Evolutionary conservation across 2,329 filamentous ascomycete genomes (phyloP), one percentile per base, ranked within the genome.

Genomic region (Beauveria caledonica): DNA sequence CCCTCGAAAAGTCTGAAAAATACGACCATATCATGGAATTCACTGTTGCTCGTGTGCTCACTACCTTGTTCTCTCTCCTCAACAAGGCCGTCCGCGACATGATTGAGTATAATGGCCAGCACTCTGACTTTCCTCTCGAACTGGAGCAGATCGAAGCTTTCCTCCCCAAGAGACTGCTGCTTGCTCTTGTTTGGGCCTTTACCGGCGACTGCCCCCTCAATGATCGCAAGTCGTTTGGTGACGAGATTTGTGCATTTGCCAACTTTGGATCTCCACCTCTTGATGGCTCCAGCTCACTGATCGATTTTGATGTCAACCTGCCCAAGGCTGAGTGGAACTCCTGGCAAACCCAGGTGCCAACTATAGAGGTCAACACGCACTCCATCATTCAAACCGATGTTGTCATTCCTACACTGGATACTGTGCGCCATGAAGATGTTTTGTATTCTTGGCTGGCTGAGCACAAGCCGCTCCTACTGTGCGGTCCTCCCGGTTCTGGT

Each of bases 11-110:
- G 71, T 92, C 93, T 4, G 82, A 84, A 67, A 82, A 83, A 64
- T 95, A 90, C 77, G 90, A 88, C 64, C 94, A 99, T 73, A 99
- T 99, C 71, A 99, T 99, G 94, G 91, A 97, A 67, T 99, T 94
- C 71, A 97, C 94, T 0, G 83, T 90, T 54, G 90, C 93, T 54
- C 90, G 94, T 60, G 93, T 91, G 5, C 82, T 99, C 40, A 94
- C 87, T 64, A 99, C 94, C 0, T 77, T 99, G 21, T 99, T 99
- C 78, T 97, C 93, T 48, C 80, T 99, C 27, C 78, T 99, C 61
- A 97, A 97, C 76, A 97, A 99, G 77, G 85, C 89, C 46, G 95
- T 93, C 64, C 86, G 93, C 63, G 92, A 93, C 63, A 85, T 97
- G 54, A 86, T 99, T 62, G 94, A 99, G 75, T 97, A 99, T 77